Conservation (phyloP, 1,284 basidiomycete genomes). For the Neonothopanus nambi region DNA sequence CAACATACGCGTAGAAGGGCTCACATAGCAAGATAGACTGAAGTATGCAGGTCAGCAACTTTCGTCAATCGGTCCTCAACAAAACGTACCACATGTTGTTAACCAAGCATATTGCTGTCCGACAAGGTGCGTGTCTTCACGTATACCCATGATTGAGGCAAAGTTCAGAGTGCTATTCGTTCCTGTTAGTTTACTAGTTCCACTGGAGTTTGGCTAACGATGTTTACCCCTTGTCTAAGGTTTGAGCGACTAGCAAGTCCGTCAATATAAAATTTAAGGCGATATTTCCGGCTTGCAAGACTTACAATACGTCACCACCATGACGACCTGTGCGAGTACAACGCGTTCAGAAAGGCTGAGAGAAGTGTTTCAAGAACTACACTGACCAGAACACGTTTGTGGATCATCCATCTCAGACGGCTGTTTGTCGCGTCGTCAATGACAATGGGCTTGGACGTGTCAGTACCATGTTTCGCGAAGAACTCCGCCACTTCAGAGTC, state of each 20-base stretch:
- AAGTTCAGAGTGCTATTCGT: conserved; percentile 46
- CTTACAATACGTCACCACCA: conserved; percentile 56
- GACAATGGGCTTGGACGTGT: conserved; percentile 26
- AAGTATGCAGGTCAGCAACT: too few relatives aligned
- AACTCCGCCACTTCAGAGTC: conserved; percentile 51
- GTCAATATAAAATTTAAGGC: not conserved
- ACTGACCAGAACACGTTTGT: conserved; percentile 49
- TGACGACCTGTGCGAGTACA: conserved; percentile 34
- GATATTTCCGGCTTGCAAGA: not conserved
- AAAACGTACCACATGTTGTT: conserved; percentile 45
- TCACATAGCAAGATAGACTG: conserved; percentile 46
- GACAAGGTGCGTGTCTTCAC: conserved; percentile 42
- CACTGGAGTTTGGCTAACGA: not conserved
- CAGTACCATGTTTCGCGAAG: conserved; percentile 34
- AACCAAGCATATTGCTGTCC: conserved; percentile 55
- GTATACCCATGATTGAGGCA: conserved; percentile 58
- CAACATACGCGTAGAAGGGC: not conserved
- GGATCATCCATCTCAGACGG: conserved; percentile 48
- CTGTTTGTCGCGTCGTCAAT: conserved; percentile 48
- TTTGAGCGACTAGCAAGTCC: conserved; percentile 39
- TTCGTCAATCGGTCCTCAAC: not conserved
- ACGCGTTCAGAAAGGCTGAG: not conserved
- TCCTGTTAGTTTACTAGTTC: not conserved
- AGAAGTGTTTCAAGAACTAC: not conserved
- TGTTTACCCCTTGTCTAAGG: conserved; percentile 48